Base-by-base conservation (phyloP, 2,329 filamentous ascomycete genomes). In the Cladosporium velox region DNA sequence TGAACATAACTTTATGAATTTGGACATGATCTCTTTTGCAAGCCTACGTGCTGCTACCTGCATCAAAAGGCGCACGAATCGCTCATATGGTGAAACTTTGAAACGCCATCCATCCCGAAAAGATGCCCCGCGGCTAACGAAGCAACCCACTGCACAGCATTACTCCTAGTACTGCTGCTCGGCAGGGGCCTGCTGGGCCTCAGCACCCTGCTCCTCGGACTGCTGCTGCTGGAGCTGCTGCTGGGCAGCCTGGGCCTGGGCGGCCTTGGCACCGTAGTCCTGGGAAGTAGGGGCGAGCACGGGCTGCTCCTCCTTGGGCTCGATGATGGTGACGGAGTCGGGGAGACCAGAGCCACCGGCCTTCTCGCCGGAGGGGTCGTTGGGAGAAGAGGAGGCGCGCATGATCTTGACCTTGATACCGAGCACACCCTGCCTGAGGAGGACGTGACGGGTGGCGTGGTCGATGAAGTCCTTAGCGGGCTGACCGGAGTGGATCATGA, bases 361-460 rank as follows among this genome's bases (percentile, higher is more conserved):
- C 78, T 92, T 89, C 90, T 99, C 99, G 90, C 95, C 95, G 86
- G 98, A 93, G 82, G 95, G 95, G 87, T 99, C 95, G 67, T 66
- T 67, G 59, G 74, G 74, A 18, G 74, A 73, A 47, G 73, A 74
- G 77, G 92, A 95, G 81, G 95, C 95, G 83, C 96, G 93, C 95
- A 99, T 99, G 87, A 99, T 99, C 93, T 99, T 99, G 85, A 99
- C 95, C 90, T 99, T 99, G 87, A 99, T 99, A 86, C 95, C 95
- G 74, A 99, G 88, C 74, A 99, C 95, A 91, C 95, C 95, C 88
- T 99, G 95, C 86, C 96, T 92, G 84, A 99, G 93, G 75, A 99
- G 93, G 78, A 99, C 95, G 92, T 99, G 95, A 78, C 95, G 95
- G 79, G 95, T 98, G 77, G 96, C 96, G 79, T 86, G 88, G 88